These are phyloP conservation scores for Fusarium tuaranense DNA, from an alignment of 2,329 filamentous ascomycete species.

Conservation along the genomic window DNA sequence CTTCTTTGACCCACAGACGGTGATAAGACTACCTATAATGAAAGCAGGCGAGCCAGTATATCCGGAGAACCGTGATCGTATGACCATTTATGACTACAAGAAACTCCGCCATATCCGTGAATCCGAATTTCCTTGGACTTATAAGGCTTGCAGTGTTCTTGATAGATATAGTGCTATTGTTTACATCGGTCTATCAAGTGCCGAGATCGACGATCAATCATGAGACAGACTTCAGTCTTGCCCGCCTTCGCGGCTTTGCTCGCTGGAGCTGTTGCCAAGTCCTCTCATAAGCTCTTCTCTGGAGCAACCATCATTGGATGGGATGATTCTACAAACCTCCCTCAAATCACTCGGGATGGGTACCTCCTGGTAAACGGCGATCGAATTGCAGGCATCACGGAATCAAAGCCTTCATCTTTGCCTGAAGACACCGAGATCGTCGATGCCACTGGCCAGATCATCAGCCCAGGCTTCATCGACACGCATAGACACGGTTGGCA, in stretches of 20 bases:
- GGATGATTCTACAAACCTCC: slow-evolving; percentile 13
- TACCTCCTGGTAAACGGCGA: slow-evolving; percentile 10
- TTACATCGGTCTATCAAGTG: not conserved
- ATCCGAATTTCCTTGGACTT: not conserved
- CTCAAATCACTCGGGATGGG: slow-evolving; percentile 7
- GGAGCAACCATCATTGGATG: slow-evolving; percentile 30
- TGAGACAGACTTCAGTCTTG: not conserved
- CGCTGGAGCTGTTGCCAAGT: not conserved
- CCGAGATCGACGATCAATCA: not conserved
- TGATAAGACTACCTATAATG: not conserved
- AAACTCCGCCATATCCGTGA: not conserved
- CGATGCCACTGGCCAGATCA: slow-evolving; percentile 63
- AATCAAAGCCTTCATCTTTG: slow-evolving; percentile 11
- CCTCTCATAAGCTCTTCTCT: slow-evolving; percentile 9
- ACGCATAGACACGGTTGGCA: slow-evolving; percentile 69
- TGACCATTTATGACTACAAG: not conserved
- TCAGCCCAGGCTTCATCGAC: slow-evolving; percentile 67
- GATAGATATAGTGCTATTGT: not conserved
- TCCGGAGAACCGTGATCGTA: not conserved
- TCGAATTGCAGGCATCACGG: slow-evolving; percentile 7
- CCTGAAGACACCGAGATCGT: slow-evolving; percentile 51
- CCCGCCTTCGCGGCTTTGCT: not conserved
- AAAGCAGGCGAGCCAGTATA: not conserved
- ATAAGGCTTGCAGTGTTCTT: not conserved
- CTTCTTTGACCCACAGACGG: not conserved